Conservation (phyloP, 2,329 filamentous ascomycete species). For the Apiospora malaysiana region DNA sequence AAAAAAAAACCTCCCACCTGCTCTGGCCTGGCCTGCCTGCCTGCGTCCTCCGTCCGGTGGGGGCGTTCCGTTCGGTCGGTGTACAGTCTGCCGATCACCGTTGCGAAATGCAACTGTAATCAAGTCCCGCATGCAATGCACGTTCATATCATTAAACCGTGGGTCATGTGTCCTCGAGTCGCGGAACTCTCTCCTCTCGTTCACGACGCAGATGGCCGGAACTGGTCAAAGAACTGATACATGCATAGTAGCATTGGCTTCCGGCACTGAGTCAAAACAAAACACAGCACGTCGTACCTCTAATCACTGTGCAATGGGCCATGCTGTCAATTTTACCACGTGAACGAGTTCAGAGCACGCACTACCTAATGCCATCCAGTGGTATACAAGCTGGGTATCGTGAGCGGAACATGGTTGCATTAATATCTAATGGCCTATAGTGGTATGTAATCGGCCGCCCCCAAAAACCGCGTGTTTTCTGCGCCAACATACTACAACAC, state of each 20-base stretch:
- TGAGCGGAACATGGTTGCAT: background rate
- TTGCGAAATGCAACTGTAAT: conserved; percentile 10
- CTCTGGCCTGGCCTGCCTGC: too few species aligned
- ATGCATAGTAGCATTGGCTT: background rate
- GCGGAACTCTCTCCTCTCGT: background rate
- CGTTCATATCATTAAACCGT: background rate
- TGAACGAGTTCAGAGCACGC: background rate
- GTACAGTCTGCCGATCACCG: conserved; percentile 14
- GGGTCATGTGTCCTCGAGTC: conserved; percentile 6
- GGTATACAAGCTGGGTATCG: background rate
- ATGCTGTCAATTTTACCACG: background rate
- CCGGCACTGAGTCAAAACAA: background rate
- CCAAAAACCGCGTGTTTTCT: background rate
- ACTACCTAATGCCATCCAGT: background rate
- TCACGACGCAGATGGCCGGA: background rate
- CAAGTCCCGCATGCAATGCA: background rate
- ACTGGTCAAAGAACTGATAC: conserved; percentile 13
- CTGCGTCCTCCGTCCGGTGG: conserved; percentile 2
- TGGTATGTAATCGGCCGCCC: background rate
- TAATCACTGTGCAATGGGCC: background rate
- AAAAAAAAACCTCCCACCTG: too few species aligned
- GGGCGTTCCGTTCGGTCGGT: conserved; percentile 6
- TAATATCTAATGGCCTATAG: background rate
- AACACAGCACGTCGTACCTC: background rate
- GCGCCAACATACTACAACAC: background rate